Conservation (phyloP, 2,329 filamentous ascomycete genomes). For the Penicillium aurantiogriseum region DNA sequence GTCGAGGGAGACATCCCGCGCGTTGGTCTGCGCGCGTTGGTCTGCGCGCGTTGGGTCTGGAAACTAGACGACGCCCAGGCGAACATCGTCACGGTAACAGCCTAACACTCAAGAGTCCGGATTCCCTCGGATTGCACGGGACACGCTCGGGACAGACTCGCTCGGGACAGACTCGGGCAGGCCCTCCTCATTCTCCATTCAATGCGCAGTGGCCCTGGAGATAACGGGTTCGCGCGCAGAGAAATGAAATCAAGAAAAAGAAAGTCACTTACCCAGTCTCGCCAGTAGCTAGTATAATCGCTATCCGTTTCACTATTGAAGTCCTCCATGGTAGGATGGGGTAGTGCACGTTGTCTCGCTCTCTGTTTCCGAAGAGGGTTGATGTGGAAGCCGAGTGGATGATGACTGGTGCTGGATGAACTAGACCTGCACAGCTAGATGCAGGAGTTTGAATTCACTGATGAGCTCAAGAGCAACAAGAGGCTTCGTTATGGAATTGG, state of each 20-base stretch:
- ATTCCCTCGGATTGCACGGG: background rate
- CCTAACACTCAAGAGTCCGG: background rate
- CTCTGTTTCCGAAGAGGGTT: conserved; percentile 8
- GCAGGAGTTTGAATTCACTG: background rate
- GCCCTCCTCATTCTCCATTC: background rate
- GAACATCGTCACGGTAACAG: background rate
- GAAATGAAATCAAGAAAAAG: conserved; percentile 3
- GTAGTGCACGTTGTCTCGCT: background rate
- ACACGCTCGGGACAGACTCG: too few species aligned
- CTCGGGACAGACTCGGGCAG: background rate
- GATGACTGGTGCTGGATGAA: conserved; percentile 16
- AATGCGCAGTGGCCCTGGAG: background rate
- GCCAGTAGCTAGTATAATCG: conserved; percentile 99
- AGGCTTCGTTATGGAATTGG: background rate
- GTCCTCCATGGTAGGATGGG: conserved; percentile 74
- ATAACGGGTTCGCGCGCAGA: background rate
- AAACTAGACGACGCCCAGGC: too few species aligned
- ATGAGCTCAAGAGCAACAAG: background rate
- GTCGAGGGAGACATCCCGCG: background rate
- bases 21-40: too few species aligned
- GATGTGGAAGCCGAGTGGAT: conserved; percentile 19
- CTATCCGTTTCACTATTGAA: conserved; percentile 97
- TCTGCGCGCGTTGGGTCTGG: too few species aligned
- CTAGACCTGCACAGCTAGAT: conserved; percentile 9
- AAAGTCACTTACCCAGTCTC: conserved; percentile 82